Percentiles rank a stretch among this genome's conserved stretches.
These are phyloP conservation scores for Peronospora farinosa DNA, from an alignment of 352 stramenopile genomes.

Conservation along the genomic window DNA sequence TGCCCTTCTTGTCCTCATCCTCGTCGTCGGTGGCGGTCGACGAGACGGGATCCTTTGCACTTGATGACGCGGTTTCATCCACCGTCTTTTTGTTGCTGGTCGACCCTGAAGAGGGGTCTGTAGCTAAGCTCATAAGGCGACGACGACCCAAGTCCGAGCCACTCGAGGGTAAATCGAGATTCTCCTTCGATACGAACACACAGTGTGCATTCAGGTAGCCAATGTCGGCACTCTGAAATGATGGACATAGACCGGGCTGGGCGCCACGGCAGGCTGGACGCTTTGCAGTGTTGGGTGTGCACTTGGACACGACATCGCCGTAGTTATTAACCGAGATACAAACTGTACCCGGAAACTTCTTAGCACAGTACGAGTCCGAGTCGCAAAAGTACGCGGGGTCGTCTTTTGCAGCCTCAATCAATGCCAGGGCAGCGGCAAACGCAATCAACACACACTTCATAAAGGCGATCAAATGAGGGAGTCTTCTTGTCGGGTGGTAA, in stretches of 20 bases:
- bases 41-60: background rate
- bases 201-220: slow-evolving; percentile 81
- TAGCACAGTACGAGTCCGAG: slow-evolving; percentile 63
- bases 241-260: slow-evolving; percentile 67
- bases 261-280: slow-evolving; percentile 67
- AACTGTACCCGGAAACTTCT: slow-evolving; percentile 56
- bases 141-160: slow-evolving; percentile 16
- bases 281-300: slow-evolving; percentile 72
- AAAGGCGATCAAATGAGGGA: background rate
- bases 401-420: slow-evolving; percentile 23
- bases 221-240: slow-evolving; percentile 63
- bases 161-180: slow-evolving; percentile 20
- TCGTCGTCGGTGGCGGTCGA: slow-evolving; percentile 7
- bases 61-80: background rate
- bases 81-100: slow-evolving; percentile 6
- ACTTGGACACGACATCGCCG: slow-evolving; percentile 66
- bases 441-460: slow-evolving; percentile 42
- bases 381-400: slow-evolving; percentile 50
- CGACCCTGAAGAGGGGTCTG: slow-evolving; percentile 9
- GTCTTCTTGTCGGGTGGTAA: slow-evolving; percentile 15
- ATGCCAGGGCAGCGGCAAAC: slow-evolving; percentile 29
- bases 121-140: slow-evolving; percentile 17
- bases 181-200: slow-evolving; percentile 69
- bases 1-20: slow-evolving; percentile 19
- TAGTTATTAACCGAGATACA: slow-evolving; percentile 80